Conservation (phyloP, 1,284 basidiomycete species). For the Ceratobasidium sp. region DNA sequence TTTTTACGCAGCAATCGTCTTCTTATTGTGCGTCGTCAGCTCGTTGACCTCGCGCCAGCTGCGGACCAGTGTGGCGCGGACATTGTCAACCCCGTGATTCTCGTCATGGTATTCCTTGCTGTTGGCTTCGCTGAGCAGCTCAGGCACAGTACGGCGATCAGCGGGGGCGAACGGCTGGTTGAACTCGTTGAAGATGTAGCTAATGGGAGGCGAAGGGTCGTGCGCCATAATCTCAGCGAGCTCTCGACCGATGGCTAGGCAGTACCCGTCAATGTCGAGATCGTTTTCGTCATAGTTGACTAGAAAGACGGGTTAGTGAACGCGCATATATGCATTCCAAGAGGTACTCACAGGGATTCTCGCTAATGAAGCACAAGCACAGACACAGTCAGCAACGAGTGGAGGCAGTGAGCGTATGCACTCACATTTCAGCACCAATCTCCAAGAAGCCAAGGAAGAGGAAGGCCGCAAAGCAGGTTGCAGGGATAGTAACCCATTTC, state of each 20-base stretch:
- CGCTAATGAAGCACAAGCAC: conserved; percentile 49
- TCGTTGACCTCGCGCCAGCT: conserved; percentile 30
- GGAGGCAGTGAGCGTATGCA: conserved; percentile 24
- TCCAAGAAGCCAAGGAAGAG: conserved; percentile 62
- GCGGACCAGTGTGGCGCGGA: conserved; percentile 15
- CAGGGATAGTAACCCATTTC: conserved; percentile 24
- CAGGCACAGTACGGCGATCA: conserved; percentile 62
- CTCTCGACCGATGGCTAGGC: conserved; percentile 64
- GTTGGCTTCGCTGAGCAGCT: conserved; percentile 49
- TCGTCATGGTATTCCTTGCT: conserved; percentile 46
- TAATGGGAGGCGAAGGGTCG: conserved; percentile 47
- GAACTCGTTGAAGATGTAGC: conserved; percentile 60
- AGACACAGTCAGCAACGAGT: neutral
- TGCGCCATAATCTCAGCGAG: conserved; percentile 68
- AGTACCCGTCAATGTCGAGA: conserved; percentile 71
- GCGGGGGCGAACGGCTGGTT: conserved; percentile 73
- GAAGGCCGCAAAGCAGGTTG: conserved; percentile 38
- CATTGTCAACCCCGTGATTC: conserved; percentile 3
- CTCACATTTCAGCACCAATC: conserved; percentile 71
- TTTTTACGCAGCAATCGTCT: conserved; percentile 29
- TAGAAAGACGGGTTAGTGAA: neutral
- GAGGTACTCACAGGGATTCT: conserved; percentile 59
- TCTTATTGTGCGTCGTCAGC: conserved; percentile 30
- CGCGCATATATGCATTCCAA: neutral
- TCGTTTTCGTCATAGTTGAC: conserved; percentile 56